Evolutionary conservation across 345 rosid species (phyloP), one percentile per base, ranked within the genome.

Genomic region (Eucalyptus curtisii): DNA sequence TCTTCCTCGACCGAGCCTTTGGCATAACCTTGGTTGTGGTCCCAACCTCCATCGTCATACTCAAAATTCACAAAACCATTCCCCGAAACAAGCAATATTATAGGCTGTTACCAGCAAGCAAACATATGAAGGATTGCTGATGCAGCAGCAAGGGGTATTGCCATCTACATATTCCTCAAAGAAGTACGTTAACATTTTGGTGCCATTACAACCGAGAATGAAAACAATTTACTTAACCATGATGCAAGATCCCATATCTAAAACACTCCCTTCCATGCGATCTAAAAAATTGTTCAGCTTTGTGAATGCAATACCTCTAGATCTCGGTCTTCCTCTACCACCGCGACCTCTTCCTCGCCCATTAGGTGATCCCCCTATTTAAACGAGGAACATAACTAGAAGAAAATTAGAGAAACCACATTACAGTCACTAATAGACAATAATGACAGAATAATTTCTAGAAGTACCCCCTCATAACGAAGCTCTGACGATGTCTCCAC

Each of bases 1-100:
- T 92, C 98, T 95, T 31, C 99, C 98, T 48, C 95, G 92, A 79
- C 97, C 95, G 96, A 93, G 55, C 98, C 99, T 89, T 97, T 92
- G 86, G 92, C 82, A 90, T 93, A 92, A 71, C 94, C 95, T 90
- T 93, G 93, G 88, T 94, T 93, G 87, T 90, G 94, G 87, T 96
- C 98, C 92, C 91, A 86, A 50, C 92, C 97, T 84, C 97, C 98
- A 90, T 97, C 96, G 79, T 95, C 97, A 89, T 94, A 17, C 86
- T 96, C 99, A 64, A 86, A 71, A 76, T 89, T 86, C 89, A 92
- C 92, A 90, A 87, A 95, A 31, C 95, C 95, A 50, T 50, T 50
- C 53, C 53, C 8, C 2, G 22, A 50, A 7, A 50, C 22, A 50
- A 50, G 55, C 9, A 50, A 50, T 50, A 17, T 50, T 17, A 7